Conservation (phyloP, 352 stramenopile species). For the Pythium graminicola region DNA sequence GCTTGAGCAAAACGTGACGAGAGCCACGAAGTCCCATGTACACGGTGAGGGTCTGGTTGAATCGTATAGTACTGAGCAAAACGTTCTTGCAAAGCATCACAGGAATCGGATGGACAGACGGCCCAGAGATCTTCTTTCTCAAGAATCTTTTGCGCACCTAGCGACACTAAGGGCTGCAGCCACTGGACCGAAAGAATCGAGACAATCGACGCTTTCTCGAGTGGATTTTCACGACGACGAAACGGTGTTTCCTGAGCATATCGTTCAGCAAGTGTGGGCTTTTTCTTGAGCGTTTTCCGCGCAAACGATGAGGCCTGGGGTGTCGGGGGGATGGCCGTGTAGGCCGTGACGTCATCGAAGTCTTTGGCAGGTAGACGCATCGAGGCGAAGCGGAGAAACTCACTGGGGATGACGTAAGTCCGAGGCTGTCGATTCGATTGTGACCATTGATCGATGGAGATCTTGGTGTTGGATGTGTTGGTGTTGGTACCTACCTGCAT, state of each 20-base stretch:
- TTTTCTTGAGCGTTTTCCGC: neutral
- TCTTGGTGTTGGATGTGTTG: slow-evolving; percentile 1
- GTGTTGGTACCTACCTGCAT: neutral
- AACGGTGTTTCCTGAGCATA: slow-evolving; percentile 18
- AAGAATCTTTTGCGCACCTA: slow-evolving; percentile 30
- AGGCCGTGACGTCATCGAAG: slow-evolving; percentile 9
- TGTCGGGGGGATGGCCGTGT: slow-evolving; percentile 19
- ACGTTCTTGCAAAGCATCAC: slow-evolving; percentile 23
- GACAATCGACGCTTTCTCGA: slow-evolving; percentile 26
- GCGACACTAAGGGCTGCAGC: slow-evolving; percentile 34
- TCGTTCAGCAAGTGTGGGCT: slow-evolving; percentile 23
- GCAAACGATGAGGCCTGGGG: neutral
- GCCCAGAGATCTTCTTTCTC: slow-evolving; percentile 39
- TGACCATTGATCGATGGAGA: slow-evolving; percentile 1
- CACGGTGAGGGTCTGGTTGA: neutral
- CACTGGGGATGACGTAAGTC: too few species aligned
- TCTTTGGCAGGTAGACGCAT: slow-evolving; percentile 14
- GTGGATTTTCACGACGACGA: slow-evolving; percentile 23
- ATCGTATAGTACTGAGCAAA: slow-evolving; percentile 23
- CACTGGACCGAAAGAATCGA: slow-evolving; percentile 32
- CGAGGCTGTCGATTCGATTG: slow-evolving; percentile 2
- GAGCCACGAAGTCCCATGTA: slow-evolving; percentile 1
- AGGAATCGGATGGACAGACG: slow-evolving; percentile 24
- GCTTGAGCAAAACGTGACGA: slow-evolving; percentile 23
- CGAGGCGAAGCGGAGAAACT: too few species aligned